Conservation (phyloP, 495 filamentous ascomycete species). For the Echria macrotheca region DNA sequence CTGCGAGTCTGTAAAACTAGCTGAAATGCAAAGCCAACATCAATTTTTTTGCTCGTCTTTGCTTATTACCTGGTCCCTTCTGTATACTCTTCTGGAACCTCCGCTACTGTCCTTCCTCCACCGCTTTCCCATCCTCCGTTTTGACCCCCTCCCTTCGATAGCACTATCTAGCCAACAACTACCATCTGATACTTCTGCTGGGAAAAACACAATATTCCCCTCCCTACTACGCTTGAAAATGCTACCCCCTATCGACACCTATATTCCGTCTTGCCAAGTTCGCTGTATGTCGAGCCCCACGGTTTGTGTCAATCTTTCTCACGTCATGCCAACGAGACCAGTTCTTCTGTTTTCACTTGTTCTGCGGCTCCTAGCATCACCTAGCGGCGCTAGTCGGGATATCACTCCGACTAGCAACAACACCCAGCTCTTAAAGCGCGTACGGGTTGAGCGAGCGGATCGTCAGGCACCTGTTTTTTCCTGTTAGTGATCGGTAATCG, state of each 20-base stretch:
- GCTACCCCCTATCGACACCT: constrained; percentile 3
- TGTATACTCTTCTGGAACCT: not conserved
- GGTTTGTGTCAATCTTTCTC: constrained; percentile 2
- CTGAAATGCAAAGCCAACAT: too few relatives aligned
- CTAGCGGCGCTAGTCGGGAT: not conserved
- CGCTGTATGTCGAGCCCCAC: not conserved
- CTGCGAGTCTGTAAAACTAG: too few relatives aligned
- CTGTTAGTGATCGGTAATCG: constrained; percentile 31
- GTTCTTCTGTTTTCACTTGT: not conserved
- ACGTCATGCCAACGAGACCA: too few relatives aligned
- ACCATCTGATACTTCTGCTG: too few relatives aligned
- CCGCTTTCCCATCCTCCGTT: not conserved
- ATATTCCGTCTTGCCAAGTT: constrained; percentile 3
- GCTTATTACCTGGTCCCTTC: not conserved
- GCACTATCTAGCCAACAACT: too few relatives aligned
- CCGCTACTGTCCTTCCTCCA: not conserved
- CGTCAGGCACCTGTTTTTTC: constrained; percentile 71
- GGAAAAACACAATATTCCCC: too few relatives aligned
- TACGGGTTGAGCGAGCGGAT: constrained; percentile 97
- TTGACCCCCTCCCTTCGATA: not conserved
- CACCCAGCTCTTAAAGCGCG: constrained; percentile 82
- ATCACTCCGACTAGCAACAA: too few relatives aligned
- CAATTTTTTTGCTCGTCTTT: too few relatives aligned
- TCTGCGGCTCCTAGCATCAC: not conserved
- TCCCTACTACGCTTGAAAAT: too few relatives aligned